Evolutionary conservation across 1,284 basidiomycete genomes (phyloP), one percentile per base, ranked within the genome.

Genomic region (Ganoderma multipileum): DNA sequence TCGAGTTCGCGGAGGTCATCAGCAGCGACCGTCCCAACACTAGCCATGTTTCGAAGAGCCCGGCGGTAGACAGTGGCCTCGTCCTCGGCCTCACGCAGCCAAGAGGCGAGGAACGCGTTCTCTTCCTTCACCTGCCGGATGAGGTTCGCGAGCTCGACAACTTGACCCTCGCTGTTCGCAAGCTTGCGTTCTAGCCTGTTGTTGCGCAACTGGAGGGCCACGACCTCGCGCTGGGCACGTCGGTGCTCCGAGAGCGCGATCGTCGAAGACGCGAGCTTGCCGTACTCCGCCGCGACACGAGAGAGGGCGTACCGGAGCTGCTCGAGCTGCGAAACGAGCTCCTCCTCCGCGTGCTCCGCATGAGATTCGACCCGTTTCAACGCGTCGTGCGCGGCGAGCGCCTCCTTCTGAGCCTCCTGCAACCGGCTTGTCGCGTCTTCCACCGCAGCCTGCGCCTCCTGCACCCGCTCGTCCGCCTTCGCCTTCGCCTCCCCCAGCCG

Each of bases 121-220:
- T 87, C 82, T 16, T 89, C 86, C 54, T 85, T 85, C 28, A 81
- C 81, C 39, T 88, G 85, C 38, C 89, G 87, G 72, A 91, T 83
- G 39, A 93, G 82, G 67, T 86, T 79, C 0, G 87, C 88, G 14
- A 94, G 81, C 71, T 92, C 91, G 16, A 82, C 76, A 16, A 91
- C 89, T 75, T 93, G 91, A 18, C 80, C 86, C 66, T 92, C 89
- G 11, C 90, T 83, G 73, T 91, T 91, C 41, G 86, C 87, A 7
- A 91, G 80, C 75, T 90, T 91, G 69, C 91, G 86, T 74, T 91
- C 87, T 20, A 92, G 79, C 41, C 89, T 86, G 41, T 83, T 77
- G 23, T 82, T 79, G 14, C 82, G 85, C 30, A 88, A 74, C 66
- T 84, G 83, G 28, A 86, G 74, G 0, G 77, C 73, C 6, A 76